Evolutionary conservation across 441 rosid species (phyloP).

Genomic region (Populus hybrid): DNA sequence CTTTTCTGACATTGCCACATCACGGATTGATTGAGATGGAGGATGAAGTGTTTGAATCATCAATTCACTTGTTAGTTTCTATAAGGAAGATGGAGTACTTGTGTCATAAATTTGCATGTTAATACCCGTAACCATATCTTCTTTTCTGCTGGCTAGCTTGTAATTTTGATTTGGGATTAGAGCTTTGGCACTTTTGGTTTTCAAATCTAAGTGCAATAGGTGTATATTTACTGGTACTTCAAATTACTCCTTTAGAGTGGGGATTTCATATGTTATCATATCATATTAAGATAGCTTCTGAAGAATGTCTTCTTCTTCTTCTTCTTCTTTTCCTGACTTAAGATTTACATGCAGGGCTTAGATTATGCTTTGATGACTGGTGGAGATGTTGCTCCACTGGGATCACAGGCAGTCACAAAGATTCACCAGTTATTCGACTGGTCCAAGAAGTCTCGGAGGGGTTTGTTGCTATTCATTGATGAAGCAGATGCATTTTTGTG

Average conservation of each 20-base stretch:
- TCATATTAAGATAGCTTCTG: not conserved
- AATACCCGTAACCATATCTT: not conserved
- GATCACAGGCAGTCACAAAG: slow-evolving; percentile 96
- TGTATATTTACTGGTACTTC: not conserved
- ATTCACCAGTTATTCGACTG: slow-evolving; percentile 94
- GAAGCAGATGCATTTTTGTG: slow-evolving; percentile 94
- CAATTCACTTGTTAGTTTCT: no score
- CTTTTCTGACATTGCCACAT: not conserved
- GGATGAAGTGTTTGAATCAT: not conserved
- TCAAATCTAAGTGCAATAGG: not conserved
- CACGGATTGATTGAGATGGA: not conserved
- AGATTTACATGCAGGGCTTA: slow-evolving; percentile 56
- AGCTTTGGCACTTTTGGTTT: not conserved
- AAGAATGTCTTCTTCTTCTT: not conserved
- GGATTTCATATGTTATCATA: not conserved
- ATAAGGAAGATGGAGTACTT: not conserved
- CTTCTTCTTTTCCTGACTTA: slow-evolving; percentile 10
- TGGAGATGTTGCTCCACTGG: slow-evolving; percentile 97
- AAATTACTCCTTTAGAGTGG: not conserved
- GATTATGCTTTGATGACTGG: slow-evolving; percentile 99
- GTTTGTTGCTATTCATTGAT: slow-evolving; percentile 80
- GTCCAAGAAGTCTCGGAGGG: slow-evolving; percentile 86
- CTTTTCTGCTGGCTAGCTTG: not conserved
- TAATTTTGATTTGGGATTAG: not conserved
- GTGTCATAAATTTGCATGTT: not conserved